These are phyloP conservation scores for Skeletonema tropicum DNA, from an alignment of 108 stramenopile genomes.

Conservation along the genomic window DNA sequence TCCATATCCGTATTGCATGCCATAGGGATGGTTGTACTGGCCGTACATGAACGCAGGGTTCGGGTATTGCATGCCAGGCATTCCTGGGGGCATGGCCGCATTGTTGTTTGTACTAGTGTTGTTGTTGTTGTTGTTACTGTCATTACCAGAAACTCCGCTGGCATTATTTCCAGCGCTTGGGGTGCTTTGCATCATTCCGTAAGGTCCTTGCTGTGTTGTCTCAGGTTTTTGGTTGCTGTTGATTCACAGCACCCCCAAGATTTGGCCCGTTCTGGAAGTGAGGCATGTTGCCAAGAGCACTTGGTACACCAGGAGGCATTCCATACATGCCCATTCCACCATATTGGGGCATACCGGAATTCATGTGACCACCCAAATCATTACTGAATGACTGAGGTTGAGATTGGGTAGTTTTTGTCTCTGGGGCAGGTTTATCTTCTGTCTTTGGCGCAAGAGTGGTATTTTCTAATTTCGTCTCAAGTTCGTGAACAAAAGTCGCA, in stretches of 20 bases:
- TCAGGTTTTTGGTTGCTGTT: slow-evolving; percentile 61
- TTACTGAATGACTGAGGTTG: slow-evolving; percentile 47
- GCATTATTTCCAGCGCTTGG: slow-evolving; percentile 20
- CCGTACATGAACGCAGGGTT: slow-evolving; percentile 73
- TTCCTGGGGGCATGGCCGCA: slow-evolving; percentile 76
- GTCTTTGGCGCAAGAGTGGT: slow-evolving; percentile 48
- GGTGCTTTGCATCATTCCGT: slow-evolving; percentile 46
- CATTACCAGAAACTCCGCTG: slow-evolving; percentile 37
- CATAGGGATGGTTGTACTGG: slow-evolving; percentile 68
- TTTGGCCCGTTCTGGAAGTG: slow-evolving; percentile 50
- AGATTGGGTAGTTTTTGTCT: slow-evolving; percentile 14
- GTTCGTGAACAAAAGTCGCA: slow-evolving; percentile 81
- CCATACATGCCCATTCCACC: slow-evolving; percentile 71
- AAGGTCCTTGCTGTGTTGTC: slow-evolving; percentile 32
- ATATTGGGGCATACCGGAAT: slow-evolving; percentile 57
- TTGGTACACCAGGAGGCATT: slow-evolving; percentile 32
- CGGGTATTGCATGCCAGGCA: slow-evolving; percentile 77
- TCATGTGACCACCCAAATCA: slow-evolving; percentile 29
- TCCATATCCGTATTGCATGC: slow-evolving; percentile 77
- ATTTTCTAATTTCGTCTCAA: slow-evolving; percentile 80
- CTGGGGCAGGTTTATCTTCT: slow-evolving; percentile 28
- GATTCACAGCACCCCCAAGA: slow-evolving; percentile 52
- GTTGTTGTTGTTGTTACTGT: slow-evolving; percentile 39
- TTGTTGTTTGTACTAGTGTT: slow-evolving; percentile 16
- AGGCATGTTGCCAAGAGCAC: slow-evolving; percentile 42